phyloP scores from a whole-genome alignment of 495 filamentous ascomycete genomes.

The Neurospora terricola region DNA sequence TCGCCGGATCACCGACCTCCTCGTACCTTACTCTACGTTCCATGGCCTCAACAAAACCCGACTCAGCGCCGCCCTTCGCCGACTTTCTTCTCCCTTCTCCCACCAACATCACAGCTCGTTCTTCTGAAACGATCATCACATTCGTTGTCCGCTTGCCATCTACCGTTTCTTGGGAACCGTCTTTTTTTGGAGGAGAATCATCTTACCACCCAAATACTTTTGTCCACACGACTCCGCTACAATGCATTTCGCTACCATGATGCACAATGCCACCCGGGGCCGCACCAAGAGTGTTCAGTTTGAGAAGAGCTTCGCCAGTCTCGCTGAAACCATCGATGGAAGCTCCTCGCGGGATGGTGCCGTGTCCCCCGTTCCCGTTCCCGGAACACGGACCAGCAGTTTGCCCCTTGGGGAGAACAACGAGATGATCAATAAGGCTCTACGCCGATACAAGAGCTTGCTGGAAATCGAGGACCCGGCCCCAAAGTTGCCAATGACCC shows the following conservation, averaged over 20 bases:
- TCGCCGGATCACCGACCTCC: slow-evolving; percentile 14
- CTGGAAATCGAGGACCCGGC: slow-evolving; percentile 34
- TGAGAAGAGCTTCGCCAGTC: slow-evolving; percentile 25
- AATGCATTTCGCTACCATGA: slow-evolving; percentile 34
- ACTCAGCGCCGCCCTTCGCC: background rate
- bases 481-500: slow-evolving; percentile 34
- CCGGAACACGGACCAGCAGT: slow-evolving; percentile 26
- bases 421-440: slow-evolving; percentile 19
- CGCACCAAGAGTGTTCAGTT: slow-evolving; percentile 39
- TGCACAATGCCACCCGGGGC: slow-evolving; percentile 29
- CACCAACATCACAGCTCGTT: slow-evolving; percentile 13
- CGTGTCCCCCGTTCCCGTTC: slow-evolving; percentile 11
- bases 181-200: slow-evolving; percentile 16
- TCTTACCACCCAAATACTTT: slow-evolving; percentile 28
- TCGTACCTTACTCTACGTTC: slow-evolving; percentile 11
- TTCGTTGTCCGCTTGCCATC: slow-evolving; percentile 14
- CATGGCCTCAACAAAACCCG: slow-evolving; percentile 6
- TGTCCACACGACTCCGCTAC: slow-evolving; percentile 16
- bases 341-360: slow-evolving; percentile 12
- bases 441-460: slow-evolving; percentile 39
- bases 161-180: slow-evolving; percentile 29
- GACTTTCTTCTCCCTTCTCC: slow-evolving; percentile 3
- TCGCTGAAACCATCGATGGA: slow-evolving; percentile 11
- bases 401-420: slow-evolving; percentile 16
- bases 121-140: slow-evolving; percentile 9